Evolutionary conservation across 495 filamentous ascomycete species (phyloP).

Genomic region (Hypomontagnella monticulosa): DNA sequence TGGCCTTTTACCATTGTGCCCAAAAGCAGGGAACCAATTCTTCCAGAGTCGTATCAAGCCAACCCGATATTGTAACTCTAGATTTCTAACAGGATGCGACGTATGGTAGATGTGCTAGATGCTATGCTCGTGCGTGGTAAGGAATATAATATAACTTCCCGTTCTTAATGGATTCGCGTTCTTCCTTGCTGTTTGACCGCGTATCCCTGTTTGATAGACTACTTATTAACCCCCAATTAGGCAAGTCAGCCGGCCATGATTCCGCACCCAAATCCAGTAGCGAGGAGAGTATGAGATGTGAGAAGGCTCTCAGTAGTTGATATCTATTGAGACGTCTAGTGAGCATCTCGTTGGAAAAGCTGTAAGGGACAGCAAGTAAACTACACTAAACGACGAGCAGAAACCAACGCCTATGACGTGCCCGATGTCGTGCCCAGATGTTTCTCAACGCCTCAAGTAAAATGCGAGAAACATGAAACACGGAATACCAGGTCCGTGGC

Average conservation of each 20-base stretch:
- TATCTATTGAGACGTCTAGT: too few species aligned
- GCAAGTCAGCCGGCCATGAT: slow-evolving; percentile 20
- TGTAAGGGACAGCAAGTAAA: neutral
- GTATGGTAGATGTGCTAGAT: too few species aligned
- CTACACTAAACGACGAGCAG: neutral
- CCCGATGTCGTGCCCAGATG: neutral
- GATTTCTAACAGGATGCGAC: neutral
- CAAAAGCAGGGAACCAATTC: neutral
- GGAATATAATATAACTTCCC: slow-evolving; percentile 2
- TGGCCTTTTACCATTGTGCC: slow-evolving; percentile 7
- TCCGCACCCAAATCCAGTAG: neutral
- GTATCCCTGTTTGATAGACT: slow-evolving; percentile 33
- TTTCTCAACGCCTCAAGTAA: slow-evolving; percentile 27
- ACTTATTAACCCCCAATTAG: slow-evolving; percentile 31
- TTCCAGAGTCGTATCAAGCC: slow-evolving; percentile 23
- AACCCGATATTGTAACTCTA: slow-evolving; percentile 4
- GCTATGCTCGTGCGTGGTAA: too few species aligned
- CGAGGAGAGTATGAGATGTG: neutral
- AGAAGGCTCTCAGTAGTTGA: too few species aligned
- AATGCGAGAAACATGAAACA: slow-evolving; percentile 35
- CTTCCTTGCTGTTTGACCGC: slow-evolving; percentile 18
- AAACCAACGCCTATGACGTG: slow-evolving; percentile 26
- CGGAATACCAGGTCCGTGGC: slow-evolving; percentile 32
- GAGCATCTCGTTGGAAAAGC: too few species aligned
- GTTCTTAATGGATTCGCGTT: slow-evolving; percentile 23